Conservation (phyloP, 202 grass and related monocot species). For the Tripidium arundinaceum region DNA sequence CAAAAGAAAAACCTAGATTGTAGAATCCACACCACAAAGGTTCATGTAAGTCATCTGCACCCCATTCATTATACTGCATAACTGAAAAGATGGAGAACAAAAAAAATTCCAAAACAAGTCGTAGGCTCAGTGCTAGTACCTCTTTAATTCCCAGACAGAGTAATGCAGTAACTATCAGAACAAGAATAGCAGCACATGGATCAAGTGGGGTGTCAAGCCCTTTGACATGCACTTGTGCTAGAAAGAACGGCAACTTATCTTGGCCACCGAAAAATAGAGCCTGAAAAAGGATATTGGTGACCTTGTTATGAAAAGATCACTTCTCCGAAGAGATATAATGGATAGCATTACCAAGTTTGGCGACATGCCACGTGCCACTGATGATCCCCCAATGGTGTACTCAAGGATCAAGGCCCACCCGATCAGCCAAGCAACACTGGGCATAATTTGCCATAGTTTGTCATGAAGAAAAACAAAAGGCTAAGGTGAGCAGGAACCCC, state of each 20-base stretch:
- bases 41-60: background rate
- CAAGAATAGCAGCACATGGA: slow-evolving; percentile 94
- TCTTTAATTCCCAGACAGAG: slow-evolving; percentile 84
- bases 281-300: slow-evolving; percentile 24
- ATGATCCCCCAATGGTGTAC: slow-evolving; percentile 76
- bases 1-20: background rate
- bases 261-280: slow-evolving; percentile 83
- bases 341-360: slow-evolving; percentile 71
- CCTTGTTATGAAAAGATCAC: slow-evolving; percentile 5
- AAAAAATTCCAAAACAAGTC: background rate
- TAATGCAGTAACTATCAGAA: slow-evolving; percentile 69
- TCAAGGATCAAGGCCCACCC: slow-evolving; percentile 90
- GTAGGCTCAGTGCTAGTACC: slow-evolving; percentile 33
- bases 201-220: slow-evolving; percentile 58
- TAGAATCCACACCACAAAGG: background rate
- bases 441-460: slow-evolving; percentile 38
- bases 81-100: background rate
- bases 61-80: background rate
- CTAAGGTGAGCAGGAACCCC: background rate
- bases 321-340: slow-evolving; percentile 11
- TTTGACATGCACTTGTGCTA: slow-evolving; percentile 61
- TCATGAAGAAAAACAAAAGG: background rate
- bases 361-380: slow-evolving; percentile 83
- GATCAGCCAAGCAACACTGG: slow-evolving; percentile 89
- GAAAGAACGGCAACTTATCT: slow-evolving; percentile 71